Percentiles rank a stretch among this genome's conserved stretches.
These are phyloP conservation scores for Craterostigma plantagineum DNA, from an alignment of 257 asterid species.

Conservation along the genomic window DNA sequence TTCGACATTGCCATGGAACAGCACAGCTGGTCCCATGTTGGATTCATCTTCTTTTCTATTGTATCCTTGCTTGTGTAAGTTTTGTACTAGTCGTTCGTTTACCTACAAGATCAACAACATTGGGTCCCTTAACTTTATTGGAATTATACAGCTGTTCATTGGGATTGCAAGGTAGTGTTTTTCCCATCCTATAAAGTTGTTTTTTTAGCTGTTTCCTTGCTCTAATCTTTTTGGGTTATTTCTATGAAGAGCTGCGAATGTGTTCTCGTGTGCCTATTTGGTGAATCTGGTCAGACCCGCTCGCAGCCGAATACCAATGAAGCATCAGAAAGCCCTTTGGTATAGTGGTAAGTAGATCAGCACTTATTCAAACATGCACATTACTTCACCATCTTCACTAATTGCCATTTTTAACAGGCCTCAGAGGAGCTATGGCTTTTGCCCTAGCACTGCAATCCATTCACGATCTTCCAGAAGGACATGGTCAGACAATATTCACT, in stretches of 20 bases:
- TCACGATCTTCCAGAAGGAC: constrained; percentile 99
- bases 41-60: constrained; percentile 92
- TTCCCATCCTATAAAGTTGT: constrained; percentile 8
- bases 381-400: not conserved
- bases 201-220: constrained; percentile 4
- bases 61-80: constrained; percentile 46
- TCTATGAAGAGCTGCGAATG: constrained; percentile 91
- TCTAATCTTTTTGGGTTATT: constrained; percentile 11
- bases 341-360: constrained; percentile 67
- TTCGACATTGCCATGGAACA: constrained; percentile 95
- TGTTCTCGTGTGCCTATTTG: constrained; percentile 89
- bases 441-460: constrained; percentile 92
- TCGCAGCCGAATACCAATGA: constrained; percentile 64
- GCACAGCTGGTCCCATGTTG: constrained; percentile 97
- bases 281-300: constrained; percentile 79
- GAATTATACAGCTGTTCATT: constrained; percentile 51
- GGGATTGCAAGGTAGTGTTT: constrained; percentile 73
- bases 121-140: constrained; percentile 37
- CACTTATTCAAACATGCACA: not conserved
- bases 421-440: constrained; percentile 99
- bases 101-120: constrained; percentile 7
- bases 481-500: constrained; percentile 89
- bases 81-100: constrained; percentile 6
- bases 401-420: constrained; percentile 35
- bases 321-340: constrained; percentile 99